Percentiles rank a stretch among this genome's conserved stretches.
phyloP scores from a whole-genome alignment of 768 basidiomycete species.

The Agaricus sinodeliciosus region DNA sequence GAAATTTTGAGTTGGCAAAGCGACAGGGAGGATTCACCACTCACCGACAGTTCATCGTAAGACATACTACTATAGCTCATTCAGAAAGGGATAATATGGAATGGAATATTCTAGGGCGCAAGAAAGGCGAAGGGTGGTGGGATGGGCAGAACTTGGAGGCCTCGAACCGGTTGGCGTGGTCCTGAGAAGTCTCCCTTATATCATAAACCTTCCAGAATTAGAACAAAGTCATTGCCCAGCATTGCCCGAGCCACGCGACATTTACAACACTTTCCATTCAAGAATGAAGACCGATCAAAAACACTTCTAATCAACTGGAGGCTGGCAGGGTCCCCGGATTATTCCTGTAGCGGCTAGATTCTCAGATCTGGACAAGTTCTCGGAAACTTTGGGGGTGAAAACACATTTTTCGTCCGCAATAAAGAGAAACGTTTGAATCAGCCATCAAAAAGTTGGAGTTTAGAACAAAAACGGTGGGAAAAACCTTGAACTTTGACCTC shows the following conservation, averaged over 20 bases:
- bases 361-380: too few species aligned
- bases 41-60: conserved; percentile 5
- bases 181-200: background rate
- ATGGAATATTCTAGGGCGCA: background rate
- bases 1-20: conserved; percentile 4
- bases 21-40: background rate
- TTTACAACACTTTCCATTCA: conserved; percentile 8
- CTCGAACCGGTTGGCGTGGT: conserved; percentile 5
- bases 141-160: background rate
- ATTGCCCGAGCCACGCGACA: conserved; percentile 7
- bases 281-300: conserved; percentile 2
- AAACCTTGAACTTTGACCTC: too few species aligned
- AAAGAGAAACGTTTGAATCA: too few species aligned
- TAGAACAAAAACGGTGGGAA: too few species aligned
- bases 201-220: conserved; percentile 2
- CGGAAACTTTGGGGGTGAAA: too few species aligned
- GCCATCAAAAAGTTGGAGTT: too few species aligned
- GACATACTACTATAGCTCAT: conserved; percentile 4
- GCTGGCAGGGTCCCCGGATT: too few species aligned
- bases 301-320: background rate
- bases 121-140: background rate
- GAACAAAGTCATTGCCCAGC: conserved; percentile 5
- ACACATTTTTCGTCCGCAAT: too few species aligned
- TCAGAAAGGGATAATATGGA: background rate
- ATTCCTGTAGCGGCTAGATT: too few species aligned